A percentile compares a stretch with the other conserved stretches of the same genome.
These are phyloP conservation scores for Conringia planisiliqua DNA, from an alignment of 345 rosid genomes.

Conservation along the genomic window DNA sequence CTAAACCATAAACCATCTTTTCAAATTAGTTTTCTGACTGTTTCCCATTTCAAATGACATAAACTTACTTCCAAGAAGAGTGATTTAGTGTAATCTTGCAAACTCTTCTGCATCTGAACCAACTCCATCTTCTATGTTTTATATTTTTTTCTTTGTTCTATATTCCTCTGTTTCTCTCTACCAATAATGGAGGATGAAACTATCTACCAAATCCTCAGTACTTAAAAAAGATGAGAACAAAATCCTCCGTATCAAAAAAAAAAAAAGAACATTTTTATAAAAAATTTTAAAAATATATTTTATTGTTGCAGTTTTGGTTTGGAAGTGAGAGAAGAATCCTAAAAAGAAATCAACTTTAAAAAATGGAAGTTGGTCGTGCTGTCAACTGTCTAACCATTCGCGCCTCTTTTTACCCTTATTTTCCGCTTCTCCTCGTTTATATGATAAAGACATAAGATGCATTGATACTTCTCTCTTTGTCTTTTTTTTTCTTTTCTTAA, in stretches of 20 bases:
- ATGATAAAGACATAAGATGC: conserved; percentile 13
- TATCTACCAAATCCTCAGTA: conserved; percentile 21
- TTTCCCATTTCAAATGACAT: background rate
- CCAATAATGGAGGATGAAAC: conserved; percentile 26
- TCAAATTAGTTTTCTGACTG: background rate
- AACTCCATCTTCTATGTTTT: conserved; percentile 50
- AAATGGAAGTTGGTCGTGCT: conserved; percentile 25
- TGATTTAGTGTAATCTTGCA: conserved; percentile 68
- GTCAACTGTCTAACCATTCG: conserved; percentile 30
- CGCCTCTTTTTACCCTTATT: background rate
- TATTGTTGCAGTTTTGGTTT: background rate
- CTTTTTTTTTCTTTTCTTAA: background rate
- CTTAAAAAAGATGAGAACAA: conserved; percentile 20
- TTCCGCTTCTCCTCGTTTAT: conserved; percentile 12
- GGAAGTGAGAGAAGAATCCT: conserved; percentile 26
- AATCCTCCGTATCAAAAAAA: conserved; percentile 19
- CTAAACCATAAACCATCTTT: background rate
- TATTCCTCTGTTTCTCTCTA: conserved; percentile 22
- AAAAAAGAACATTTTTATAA: background rate
- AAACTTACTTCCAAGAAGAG: conserved; percentile 67
- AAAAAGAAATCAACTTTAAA: conserved; percentile 11
- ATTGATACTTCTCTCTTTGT: conserved; percentile 24
- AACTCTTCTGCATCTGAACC: conserved; percentile 78
- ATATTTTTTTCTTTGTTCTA: background rate
- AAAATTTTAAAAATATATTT: conserved; percentile 4